Evolutionary conservation across 1,284 basidiomycete genomes (phyloP), one percentile per base, ranked within the genome.

Genomic region (Heimioporus retisporus): DNA sequence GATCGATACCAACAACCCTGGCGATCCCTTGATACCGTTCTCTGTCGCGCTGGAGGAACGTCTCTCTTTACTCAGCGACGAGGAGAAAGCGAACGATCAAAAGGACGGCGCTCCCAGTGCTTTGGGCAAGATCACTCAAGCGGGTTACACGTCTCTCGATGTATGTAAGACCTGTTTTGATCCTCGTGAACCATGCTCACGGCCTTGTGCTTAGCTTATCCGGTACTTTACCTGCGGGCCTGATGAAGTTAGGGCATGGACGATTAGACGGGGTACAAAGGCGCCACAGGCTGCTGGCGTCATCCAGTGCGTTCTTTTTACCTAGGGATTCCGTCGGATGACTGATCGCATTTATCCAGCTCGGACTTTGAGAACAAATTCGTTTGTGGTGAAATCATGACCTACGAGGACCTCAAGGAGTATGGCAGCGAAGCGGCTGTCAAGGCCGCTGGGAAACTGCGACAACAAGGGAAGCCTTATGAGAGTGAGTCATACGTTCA

Each of bases 321-420:
- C 61, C 15, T 13, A 11, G n/a, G 6, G 4, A 10, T 46, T 56
- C 15, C 69, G 62, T 68, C 72, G 60, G 66, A 68, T 70, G 71
- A 3, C 31, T 19, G 42, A 63, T 72, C 59, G 66, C 64, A 54
- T 42, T 28, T 19, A 61, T 19, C 15, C 71, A 93, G 92, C 84
- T 91, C 95, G 55, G 96, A 97, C 82, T 97, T 97, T 78, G 95
- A 99, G 84, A 95, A 97, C 81, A 98, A 98, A 84, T 99, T 99
- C 75, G 95, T 99, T n/a, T 99, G 97, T 75, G 98, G 97, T 82
- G 97, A 99, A 82, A 98, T 99, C 79, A 98, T 99, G 95, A 78
- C 91, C 6, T 98, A 92, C 76, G 90, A 91, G 0, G 98, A 99
- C 79, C 85, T 99, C 70, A 94, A 94, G 79, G 96, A 98, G 81